Evolutionary conservation across 352 stramenopile genomes (phyloP).

Genomic region (Pythium myriotylum): DNA sequence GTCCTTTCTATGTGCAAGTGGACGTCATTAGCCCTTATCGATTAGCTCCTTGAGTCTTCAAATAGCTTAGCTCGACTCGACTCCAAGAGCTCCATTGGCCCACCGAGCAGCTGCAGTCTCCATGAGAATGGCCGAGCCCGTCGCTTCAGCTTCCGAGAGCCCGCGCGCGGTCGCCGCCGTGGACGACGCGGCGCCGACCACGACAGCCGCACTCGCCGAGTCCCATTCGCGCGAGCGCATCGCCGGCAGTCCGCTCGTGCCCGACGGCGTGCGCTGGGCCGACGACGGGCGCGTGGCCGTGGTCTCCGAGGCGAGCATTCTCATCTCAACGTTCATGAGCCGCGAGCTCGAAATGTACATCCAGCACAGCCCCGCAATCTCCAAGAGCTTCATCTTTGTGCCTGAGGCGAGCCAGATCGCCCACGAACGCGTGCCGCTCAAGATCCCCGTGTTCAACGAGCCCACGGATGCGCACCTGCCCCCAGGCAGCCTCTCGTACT

Average conservation of each 20-base stretch:
- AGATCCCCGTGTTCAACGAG: conserved; percentile 51
- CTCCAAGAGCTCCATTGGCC: too few relatives aligned
- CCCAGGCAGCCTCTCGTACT: conserved; percentile 49
- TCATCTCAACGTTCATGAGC: conserved; percentile 80
- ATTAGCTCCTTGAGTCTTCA: too few relatives aligned
- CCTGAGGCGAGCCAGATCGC: conserved; percentile 34
- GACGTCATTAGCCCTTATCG: background rate
- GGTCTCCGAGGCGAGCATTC: conserved; percentile 71
- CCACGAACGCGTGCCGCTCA: conserved; percentile 54
- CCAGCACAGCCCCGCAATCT: conserved; percentile 70
- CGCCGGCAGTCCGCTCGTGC: conserved; percentile 66
- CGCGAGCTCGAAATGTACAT: conserved; percentile 84
- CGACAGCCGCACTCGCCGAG: conserved; percentile 7
- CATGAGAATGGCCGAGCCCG: background rate
- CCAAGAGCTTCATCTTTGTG: conserved; percentile 84
- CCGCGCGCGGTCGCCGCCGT: background rate
- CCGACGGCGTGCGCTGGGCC: conserved; percentile 66
- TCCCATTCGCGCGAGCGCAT: conserved; percentile 66
- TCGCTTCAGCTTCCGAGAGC: background rate
- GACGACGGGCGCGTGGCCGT: conserved; percentile 74
- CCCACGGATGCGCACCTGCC: conserved; percentile 22
- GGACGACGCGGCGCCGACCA: background rate
- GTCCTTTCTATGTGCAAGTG: background rate
- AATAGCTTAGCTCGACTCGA: background rate
- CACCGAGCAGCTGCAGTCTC: background rate